Percentiles rank a stretch among this genome's conserved stretches.
These are phyloP conservation scores for Rhodotorula diobovata DNA, from an alignment of 768 basidiomycete species.

Conservation along the genomic window DNA sequence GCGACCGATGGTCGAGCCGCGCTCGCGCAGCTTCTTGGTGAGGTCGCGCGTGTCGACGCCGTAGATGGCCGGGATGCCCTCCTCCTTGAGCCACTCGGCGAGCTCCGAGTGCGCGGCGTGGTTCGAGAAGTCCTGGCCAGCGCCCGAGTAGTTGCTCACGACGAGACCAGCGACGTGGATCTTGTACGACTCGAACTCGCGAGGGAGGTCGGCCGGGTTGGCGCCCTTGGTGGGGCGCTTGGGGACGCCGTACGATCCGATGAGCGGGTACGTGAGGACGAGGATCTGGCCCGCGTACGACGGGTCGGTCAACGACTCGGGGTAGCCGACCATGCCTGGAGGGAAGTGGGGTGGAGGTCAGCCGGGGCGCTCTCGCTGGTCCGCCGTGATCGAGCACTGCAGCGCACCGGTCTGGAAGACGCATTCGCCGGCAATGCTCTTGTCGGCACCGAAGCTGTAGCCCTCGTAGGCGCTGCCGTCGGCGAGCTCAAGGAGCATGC, in stretches of 20 bases:
- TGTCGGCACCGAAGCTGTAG: slow-evolving; percentile 88
- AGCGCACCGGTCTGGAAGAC: slow-evolving; percentile 95
- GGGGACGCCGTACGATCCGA: slow-evolving; percentile 98
- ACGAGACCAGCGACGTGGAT: slow-evolving; percentile 90
- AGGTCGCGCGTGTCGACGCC: slow-evolving; percentile 94
- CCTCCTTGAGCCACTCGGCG: slow-evolving; percentile 88
- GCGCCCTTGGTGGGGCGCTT: slow-evolving; percentile 56
- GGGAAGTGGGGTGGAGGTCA: background rate
- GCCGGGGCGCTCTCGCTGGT: background rate
- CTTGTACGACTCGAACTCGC: slow-evolving; percentile 86
- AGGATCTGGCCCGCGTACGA: slow-evolving; percentile 98
- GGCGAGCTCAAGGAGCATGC: slow-evolving; percentile 70
- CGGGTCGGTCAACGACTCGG: slow-evolving; percentile 94
- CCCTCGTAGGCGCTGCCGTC: slow-evolving; percentile 86
- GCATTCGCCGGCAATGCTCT: slow-evolving; percentile 93
- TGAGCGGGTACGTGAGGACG: slow-evolving; percentile 89
- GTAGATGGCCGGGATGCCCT: slow-evolving; percentile 86
- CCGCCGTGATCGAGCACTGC: background rate
- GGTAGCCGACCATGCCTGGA: slow-evolving; percentile 97
- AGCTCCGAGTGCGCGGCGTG: slow-evolving; percentile 85
- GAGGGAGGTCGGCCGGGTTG: slow-evolving; percentile 46
- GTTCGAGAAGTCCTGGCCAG: slow-evolving; percentile 75
- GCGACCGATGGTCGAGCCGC: slow-evolving; percentile 85
- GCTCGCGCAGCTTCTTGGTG: slow-evolving; percentile 91
- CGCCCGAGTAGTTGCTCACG: slow-evolving; percentile 78